Percentiles rank a stretch among this genome's conserved stretches.
phyloP scores from a whole-genome alignment of 345 rosid genomes.

The Rhizophora apiculata region DNA sequence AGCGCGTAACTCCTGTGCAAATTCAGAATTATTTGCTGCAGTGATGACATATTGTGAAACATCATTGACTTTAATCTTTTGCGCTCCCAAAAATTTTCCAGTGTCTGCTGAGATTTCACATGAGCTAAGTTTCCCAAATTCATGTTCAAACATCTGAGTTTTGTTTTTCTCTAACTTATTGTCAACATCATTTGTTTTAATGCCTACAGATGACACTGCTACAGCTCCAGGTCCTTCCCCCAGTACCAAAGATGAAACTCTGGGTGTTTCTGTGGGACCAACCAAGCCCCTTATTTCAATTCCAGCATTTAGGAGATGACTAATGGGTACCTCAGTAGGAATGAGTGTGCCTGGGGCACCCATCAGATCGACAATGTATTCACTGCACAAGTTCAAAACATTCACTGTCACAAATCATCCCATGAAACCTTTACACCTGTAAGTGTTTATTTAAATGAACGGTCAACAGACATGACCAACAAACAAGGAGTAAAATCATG shows the following conservation, averaged over 20 bases:
- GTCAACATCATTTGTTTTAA: constrained; percentile 33
- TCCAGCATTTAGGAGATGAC: constrained; percentile 51
- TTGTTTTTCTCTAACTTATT: constrained; percentile 43
- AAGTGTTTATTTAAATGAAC: constrained; percentile 11
- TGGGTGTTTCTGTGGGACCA: constrained; percentile 35
- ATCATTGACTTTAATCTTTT: constrained; percentile 77
- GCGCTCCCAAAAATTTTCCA: constrained; percentile 55
- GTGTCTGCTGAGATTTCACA: constrained; percentile 40
- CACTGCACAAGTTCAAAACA: constrained; percentile 51
- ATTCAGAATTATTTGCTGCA: constrained; percentile 92
- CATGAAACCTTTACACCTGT: constrained; percentile 7
- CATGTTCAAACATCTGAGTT: constrained; percentile 60
- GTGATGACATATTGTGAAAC: constrained; percentile 81
- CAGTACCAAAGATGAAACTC: constrained; percentile 29
- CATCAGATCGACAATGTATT: constrained; percentile 92
- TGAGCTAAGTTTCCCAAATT: constrained; percentile 53
- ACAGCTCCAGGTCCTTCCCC: constrained; percentile 37
- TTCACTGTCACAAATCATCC: constrained; percentile 12
- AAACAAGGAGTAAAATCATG: constrained; percentile 5
- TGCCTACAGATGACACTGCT: constrained; percentile 35
- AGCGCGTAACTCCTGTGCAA: constrained; percentile 87
- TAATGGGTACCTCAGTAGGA: constrained; percentile 85
- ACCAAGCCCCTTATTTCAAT: constrained; percentile 44
- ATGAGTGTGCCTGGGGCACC: constrained; percentile 94
- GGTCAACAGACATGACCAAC: background rate